A percentile compares a stretch with the other conserved stretches of the same genome.
These are phyloP conservation scores for Moelleriella libera DNA, from an alignment of 2,329 filamentous ascomycete species.

Conservation along the genomic window DNA sequence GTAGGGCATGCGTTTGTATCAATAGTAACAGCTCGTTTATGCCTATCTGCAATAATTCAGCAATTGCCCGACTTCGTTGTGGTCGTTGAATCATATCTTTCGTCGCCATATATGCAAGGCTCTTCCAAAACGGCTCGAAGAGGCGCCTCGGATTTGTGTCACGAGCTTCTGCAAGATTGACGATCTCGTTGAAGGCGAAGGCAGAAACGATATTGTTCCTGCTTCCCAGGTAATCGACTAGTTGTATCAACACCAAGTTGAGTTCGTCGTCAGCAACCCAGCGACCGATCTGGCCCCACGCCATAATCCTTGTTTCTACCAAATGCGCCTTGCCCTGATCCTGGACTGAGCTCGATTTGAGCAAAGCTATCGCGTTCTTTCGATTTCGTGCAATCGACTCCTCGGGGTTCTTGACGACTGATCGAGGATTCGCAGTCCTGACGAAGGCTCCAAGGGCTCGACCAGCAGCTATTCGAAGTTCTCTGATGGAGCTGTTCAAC, in stretches of 20 bases:
- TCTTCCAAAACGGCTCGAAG: conserved; percentile 80
- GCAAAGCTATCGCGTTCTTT: conserved; percentile 52
- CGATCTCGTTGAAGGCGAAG: conserved; percentile 70
- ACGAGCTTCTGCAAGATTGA: conserved; percentile 54
- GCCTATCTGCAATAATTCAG: conserved; percentile 65
- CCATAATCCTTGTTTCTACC: conserved; percentile 73
- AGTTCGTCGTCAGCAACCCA: conserved; percentile 69
- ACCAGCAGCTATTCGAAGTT: conserved; percentile 70
- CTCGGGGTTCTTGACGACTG: conserved; percentile 1
- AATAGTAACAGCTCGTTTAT: conserved; percentile 59
- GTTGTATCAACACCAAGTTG: conserved; percentile 68
- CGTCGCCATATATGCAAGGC: conserved; percentile 65
- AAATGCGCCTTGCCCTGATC: conserved; percentile 41
- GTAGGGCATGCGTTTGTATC: conserved; percentile 71
- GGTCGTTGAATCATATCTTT: conserved; percentile 70
- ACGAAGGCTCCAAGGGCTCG: conserved; percentile 55
- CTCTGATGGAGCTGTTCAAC: conserved; percentile 69
- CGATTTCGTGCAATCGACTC: conserved; percentile 32
- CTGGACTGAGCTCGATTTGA: conserved; percentile 60
- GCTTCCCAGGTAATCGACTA: conserved; percentile 80
- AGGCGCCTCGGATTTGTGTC: conserved; percentile 50
- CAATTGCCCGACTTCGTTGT: conserved; percentile 68
- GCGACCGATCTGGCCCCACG: conserved; percentile 73
- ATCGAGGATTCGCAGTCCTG: conserved; percentile 8
- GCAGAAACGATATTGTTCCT: conserved; percentile 65